Percentiles rank a stretch among this genome's conserved stretches.
Conservation (phyloP, 371 early-diverging fungal genomes). For the Circinella umbellata region DNA sequence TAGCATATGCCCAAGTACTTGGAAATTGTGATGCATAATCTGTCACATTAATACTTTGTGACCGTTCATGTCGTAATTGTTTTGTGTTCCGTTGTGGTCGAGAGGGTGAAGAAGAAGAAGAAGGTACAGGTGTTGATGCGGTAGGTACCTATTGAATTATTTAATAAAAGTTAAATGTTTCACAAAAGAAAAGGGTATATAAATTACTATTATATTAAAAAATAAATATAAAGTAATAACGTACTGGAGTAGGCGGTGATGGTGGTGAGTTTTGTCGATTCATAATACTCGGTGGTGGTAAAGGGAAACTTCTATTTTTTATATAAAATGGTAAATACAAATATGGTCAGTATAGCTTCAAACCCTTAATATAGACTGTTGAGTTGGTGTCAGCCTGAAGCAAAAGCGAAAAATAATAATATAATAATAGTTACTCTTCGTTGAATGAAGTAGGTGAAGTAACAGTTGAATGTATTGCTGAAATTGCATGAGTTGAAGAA, state of each 20-base stretch:
- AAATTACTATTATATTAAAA: not conserved
- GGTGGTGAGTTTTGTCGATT: not conserved
- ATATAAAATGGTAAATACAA: not conserved
- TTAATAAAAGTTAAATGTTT: not conserved
- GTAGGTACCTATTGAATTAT: not conserved
- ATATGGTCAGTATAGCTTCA: not conserved
- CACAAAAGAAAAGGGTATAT: conserved; percentile 2
- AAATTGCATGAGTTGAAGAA: not conserved
- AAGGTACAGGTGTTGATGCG: conserved; percentile 9
- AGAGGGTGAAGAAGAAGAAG: not conserved
- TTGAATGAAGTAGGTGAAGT: conserved; percentile 17
- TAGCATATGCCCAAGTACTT: conserved; percentile 21
- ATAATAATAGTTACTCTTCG: conserved; percentile 10
- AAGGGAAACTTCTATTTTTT: conserved; percentile 5
- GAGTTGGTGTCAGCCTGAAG: not conserved
- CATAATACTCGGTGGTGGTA: conserved; percentile 2
- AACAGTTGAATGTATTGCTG: conserved; percentile 8
- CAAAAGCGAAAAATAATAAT: too few species aligned
- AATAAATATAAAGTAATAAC: not conserved
- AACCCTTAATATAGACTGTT: not conserved
- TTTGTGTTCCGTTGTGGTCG: not conserved
- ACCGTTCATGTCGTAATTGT: conserved; percentile 16
- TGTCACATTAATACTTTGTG: conserved; percentile 2
- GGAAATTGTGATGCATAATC: conserved; percentile 20
- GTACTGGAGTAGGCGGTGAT: not conserved